phyloP scores from a whole-genome alignment of 108 stramenopile genomes.

The Cyclotella sp. region DNA sequence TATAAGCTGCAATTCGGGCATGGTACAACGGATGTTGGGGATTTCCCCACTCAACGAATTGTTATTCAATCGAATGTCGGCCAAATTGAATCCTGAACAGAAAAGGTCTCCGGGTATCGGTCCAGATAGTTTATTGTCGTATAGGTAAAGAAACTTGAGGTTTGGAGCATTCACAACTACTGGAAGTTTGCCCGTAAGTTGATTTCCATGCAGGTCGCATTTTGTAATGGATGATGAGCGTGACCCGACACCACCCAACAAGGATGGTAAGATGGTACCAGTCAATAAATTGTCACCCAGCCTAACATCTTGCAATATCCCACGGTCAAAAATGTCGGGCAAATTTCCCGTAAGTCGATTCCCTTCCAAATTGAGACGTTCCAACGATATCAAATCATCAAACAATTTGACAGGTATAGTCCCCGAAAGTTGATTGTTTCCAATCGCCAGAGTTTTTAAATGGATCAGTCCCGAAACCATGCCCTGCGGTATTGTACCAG shows the following conservation, averaged over 20 bases:
- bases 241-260: not conserved
- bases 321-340: slow-evolving; percentile 43
- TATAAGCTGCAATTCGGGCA: slow-evolving; percentile 27
- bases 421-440: slow-evolving; percentile 24
- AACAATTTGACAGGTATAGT: slow-evolving; percentile 34
- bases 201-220: slow-evolving; percentile 27
- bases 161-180: slow-evolving; percentile 14
- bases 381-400: slow-evolving; percentile 30
- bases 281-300: slow-evolving; percentile 58
- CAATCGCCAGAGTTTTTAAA: slow-evolving; percentile 25
- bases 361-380: slow-evolving; percentile 37
- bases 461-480: slow-evolving; percentile 13
- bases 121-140: slow-evolving; percentile 67
- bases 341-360: slow-evolving; percentile 55
- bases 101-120: slow-evolving; percentile 46
- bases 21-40: slow-evolving; percentile 14
- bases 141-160: slow-evolving; percentile 59
- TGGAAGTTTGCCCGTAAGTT: slow-evolving; percentile 19
- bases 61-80: slow-evolving; percentile 27
- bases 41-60: slow-evolving; percentile 30
- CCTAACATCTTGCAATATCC: slow-evolving; percentile 44
- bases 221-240: slow-evolving; percentile 16
- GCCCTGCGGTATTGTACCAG: slow-evolving; percentile 2
- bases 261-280: slow-evolving; percentile 46
- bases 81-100: slow-evolving; percentile 22